Evolutionary conservation across 805 yeast species (phyloP).

Genomic region (Metschnikowia continentalis): DNA sequence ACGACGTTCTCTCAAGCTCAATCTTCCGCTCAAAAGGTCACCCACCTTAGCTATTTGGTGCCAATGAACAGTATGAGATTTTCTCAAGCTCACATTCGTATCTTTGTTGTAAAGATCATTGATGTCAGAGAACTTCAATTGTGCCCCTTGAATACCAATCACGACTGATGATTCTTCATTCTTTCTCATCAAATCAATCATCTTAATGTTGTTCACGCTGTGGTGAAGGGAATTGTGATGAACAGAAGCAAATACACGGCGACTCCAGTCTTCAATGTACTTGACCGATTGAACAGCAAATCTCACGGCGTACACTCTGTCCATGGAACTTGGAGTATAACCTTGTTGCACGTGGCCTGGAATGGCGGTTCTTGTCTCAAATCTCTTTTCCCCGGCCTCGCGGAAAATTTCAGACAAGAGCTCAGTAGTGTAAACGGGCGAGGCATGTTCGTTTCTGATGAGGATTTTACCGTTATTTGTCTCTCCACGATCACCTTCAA

Average conservation of each 20-base stretch:
- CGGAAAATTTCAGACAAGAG: constrained; percentile 79
- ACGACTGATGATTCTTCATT: constrained; percentile 45
- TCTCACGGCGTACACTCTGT: constrained; percentile 84
- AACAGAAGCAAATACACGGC: constrained; percentile 16
- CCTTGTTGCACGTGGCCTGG: constrained; percentile 99
- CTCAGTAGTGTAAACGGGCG: constrained; percentile 76
- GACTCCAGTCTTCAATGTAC: constrained; percentile 57
- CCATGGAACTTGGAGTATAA: constrained; percentile 90
- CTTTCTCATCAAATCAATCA: constrained; percentile 17
- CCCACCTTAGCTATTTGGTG: constrained; percentile 51
- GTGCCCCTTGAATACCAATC: constrained; percentile 67
- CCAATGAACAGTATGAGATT: constrained; percentile 72
- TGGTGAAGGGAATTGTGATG: constrained; percentile 18
- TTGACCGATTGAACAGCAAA: constrained; percentile 87
- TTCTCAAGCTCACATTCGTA: constrained; percentile 59
- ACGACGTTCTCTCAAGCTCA: constrained; percentile 33
- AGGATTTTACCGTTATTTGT: constrained; percentile 81
- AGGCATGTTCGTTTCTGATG: constrained; percentile 79
- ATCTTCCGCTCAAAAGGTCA: constrained; percentile 71
- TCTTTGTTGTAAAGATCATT: constrained; percentile 54
- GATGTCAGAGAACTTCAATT: constrained; percentile 54
- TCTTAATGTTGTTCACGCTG: constrained; percentile 18
- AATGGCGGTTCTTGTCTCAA: constrained; percentile 89
- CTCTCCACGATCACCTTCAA: constrained; percentile 70
- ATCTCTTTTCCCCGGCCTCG: constrained; percentile 69